Base-by-base conservation (phyloP, 140 eudicot species). In the Cichorium intybus region DNA sequence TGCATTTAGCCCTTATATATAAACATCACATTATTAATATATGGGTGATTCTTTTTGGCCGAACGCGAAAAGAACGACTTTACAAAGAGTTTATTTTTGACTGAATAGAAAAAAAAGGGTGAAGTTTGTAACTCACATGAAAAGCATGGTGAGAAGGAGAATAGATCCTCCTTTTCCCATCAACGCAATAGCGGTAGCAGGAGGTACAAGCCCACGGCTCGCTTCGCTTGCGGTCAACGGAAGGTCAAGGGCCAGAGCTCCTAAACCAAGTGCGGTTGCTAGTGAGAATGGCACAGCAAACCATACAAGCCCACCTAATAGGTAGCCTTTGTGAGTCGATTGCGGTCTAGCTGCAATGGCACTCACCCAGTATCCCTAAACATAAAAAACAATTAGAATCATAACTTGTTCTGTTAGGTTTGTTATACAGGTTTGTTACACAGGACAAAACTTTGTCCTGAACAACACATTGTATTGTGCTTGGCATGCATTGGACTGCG, bases 341-440 rank as follows among this genome's bases (percentile, higher is more conserved):
- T 97, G 84, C 21, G 99, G 99, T 75, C 99, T 84, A 24, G 99
- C 99, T 51, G 99, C 99, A 60, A 93, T 93, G 21, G 99, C 99
- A 74, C 99, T 93, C 56, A 93, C 97, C 99, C 99, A 93, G 48
- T 93, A 93, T 27, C 99, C 99, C 99, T 92, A 81, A 6, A 47
- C 4, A 50, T 1, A 26, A 45, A 37, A 43, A 20, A 66, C 22
- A 49, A 20, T 24, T 18, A 57, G 15, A 31, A 18, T 24, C 55
- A 73, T 51, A 49, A 73, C 10, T 3, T 12, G 34, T 8, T 22
- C 27, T 0, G 16, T 12, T 39, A 10, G 14, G 46, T 39, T 39
- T 39, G 46, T 39, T 39, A 39, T 16, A 39, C 46, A 39, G 0
- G 14, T n/a, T n/a, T n/a, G n/a, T n/a, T n/a, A n/a, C n/a, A n/a